These are phyloP conservation scores for Neonectria coccinea DNA, from an alignment of 2,329 filamentous ascomycete genomes.

Conservation along the genomic window DNA sequence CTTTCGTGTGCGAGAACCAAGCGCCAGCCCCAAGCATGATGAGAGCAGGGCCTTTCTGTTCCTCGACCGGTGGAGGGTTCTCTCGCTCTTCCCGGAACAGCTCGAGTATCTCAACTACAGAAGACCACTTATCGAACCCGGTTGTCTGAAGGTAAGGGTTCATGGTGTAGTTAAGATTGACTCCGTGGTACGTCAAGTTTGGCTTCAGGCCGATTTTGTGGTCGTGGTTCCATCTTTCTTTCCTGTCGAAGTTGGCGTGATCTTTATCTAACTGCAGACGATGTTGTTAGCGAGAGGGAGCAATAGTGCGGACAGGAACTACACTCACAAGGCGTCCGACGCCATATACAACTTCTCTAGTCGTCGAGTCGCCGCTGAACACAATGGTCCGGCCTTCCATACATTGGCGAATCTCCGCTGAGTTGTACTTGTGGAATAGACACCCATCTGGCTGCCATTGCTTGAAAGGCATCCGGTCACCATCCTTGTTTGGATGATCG, in stretches of 20 bases:
- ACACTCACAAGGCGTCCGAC: conserved; percentile 20
- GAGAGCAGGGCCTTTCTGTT: conserved; percentile 42
- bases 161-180: conserved; percentile 8
- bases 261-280: conserved; percentile 7
- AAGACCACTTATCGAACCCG: conserved; percentile 37
- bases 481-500: conserved; percentile 46
- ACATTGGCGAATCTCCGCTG: conserved; percentile 62
- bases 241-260: conserved; percentile 6
- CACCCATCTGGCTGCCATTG: conserved; percentile 71
- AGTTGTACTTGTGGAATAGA: conserved; percentile 65
- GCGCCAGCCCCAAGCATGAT: conserved; percentile 40
- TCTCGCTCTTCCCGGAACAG: conserved; percentile 38
- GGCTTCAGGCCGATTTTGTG: neutral
- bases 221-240: neutral
- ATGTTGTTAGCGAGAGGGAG: neutral
- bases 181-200: conserved; percentile 11
- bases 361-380: conserved; percentile 69
- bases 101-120: conserved; percentile 39
- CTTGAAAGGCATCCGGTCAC: conserved; percentile 49
- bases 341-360: conserved; percentile 67
- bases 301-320: neutral
- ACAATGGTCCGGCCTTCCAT: conserved; percentile 62
- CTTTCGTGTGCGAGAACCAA: conserved; percentile 36
- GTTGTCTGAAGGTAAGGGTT: conserved; percentile 13
- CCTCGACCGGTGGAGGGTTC: conserved; percentile 28